Evolutionary conservation across 2,329 filamentous ascomycete genomes (phyloP).

Genomic region (Sporothrix pseudoabietina): DNA sequence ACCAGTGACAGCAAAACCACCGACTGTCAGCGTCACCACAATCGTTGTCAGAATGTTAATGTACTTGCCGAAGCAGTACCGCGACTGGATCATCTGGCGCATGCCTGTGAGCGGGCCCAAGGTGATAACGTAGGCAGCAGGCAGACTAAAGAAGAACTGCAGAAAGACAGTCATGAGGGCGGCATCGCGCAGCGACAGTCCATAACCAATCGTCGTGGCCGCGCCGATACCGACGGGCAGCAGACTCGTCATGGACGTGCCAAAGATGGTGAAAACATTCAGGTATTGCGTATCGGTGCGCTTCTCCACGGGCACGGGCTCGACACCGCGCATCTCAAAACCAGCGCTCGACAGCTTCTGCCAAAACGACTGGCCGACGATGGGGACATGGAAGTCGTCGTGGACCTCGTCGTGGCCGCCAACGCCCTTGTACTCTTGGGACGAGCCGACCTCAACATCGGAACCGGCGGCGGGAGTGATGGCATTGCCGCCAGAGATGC

Average conservation of each 20-base stretch:
- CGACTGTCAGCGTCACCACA: constrained; percentile 63
- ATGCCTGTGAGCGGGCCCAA: constrained; percentile 64
- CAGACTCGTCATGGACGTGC: constrained; percentile 52
- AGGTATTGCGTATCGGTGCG: constrained; percentile 47
- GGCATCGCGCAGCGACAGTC: constrained; percentile 59
- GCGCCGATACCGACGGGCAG: constrained; percentile 61
- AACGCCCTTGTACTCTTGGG: constrained; percentile 16
- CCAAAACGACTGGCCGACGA: constrained; percentile 23
- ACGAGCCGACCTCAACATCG: constrained; percentile 23
- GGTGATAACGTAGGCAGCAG: constrained; percentile 60
- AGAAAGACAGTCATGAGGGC: constrained; percentile 65
- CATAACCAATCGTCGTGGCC: constrained; percentile 43
- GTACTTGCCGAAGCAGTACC: constrained; percentile 64
- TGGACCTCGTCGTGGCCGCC: background rate
- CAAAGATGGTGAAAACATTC: constrained; percentile 54
- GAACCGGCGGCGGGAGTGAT: constrained; percentile 8
- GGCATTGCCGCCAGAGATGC: constrained; percentile 11
- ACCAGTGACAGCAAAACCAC: constrained; percentile 63
- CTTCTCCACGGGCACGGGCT: constrained; percentile 49
- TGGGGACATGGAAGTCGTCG: constrained; percentile 29
- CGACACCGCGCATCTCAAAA: constrained; percentile 50
- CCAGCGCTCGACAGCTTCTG: constrained; percentile 20
- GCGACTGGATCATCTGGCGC: constrained; percentile 66
- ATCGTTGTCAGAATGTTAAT: constrained; percentile 60
- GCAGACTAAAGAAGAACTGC: constrained; percentile 55